Percentiles rank a stretch among this genome's conserved stretches.
phyloP scores from a whole-genome alignment of 179 eudicot genomes.

The Silene noctiflora region DNA sequence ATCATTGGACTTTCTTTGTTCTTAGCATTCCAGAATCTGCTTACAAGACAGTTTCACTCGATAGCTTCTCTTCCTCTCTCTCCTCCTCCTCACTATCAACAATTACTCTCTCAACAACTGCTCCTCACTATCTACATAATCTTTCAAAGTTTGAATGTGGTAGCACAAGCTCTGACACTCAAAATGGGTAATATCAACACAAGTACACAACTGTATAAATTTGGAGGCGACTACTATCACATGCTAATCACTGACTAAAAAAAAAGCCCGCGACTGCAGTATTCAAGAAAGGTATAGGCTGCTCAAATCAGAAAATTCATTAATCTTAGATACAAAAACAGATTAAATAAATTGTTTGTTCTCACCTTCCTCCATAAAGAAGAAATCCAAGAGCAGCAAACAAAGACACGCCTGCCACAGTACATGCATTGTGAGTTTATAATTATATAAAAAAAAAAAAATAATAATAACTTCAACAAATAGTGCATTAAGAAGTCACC shows the following conservation, averaged over 20 bases:
- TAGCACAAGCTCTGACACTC: not conserved
- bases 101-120: not conserved
- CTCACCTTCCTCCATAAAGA: constrained; percentile 91
- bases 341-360: not conserved
- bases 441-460: not conserved
- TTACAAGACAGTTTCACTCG: not conserved
- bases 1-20: not conserved
- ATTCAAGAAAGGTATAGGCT: not conserved
- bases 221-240: not conserved
- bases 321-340: not conserved
- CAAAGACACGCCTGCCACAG: constrained; percentile 67
- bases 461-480: too few species aligned
- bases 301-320: constrained; percentile 6
- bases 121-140: not conserved
- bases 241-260: constrained; percentile 17
- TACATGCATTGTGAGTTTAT: constrained; percentile 6
- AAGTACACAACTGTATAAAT: constrained; percentile 7
- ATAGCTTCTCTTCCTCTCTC: not conserved
- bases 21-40: not conserved
- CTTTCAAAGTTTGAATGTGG: not conserved
- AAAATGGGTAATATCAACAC: constrained; percentile 10
- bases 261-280: not conserved
- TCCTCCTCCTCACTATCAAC: not conserved
- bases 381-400: constrained; percentile 52
- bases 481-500: constrained; percentile 39